Evolutionary conservation across 2,329 filamentous ascomycete genomes (phyloP).

Genomic region (Hymenoscyphus salicellus): DNA sequence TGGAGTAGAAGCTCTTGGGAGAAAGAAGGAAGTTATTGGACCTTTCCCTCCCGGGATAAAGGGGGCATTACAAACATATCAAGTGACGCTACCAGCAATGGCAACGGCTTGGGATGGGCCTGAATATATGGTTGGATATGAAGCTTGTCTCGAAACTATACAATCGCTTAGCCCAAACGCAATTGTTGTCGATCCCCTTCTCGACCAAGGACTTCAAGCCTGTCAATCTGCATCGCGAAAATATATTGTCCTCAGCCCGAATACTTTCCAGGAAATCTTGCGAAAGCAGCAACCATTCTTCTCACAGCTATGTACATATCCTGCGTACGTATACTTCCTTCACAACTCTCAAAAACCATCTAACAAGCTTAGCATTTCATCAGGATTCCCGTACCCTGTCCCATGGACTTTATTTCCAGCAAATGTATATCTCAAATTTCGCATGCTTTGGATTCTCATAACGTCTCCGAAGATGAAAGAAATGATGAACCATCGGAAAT

Average conservation of each 20-base stretch:
- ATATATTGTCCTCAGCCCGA: conserved; percentile 44
- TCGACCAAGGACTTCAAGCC: conserved; percentile 44
- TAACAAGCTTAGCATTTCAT: conserved; percentile 39
- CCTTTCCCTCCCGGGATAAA: conserved; percentile 35
- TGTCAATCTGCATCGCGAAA: conserved; percentile 38
- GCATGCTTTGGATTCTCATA: conserved; percentile 25
- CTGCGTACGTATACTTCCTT: conserved; percentile 36
- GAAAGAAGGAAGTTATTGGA: conserved; percentile 23
- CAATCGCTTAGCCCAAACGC: conserved; percentile 40
- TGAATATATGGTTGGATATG: conserved; percentile 43
- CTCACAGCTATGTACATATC: conserved; percentile 39
- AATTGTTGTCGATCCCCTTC: conserved; percentile 44
- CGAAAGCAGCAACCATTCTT: conserved; percentile 39
- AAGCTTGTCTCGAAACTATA: conserved; percentile 41
- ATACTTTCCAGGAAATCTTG: conserved; percentile 44
- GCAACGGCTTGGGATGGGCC: conserved; percentile 37
- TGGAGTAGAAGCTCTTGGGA: conserved; percentile 35
- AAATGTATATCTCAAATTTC: conserved; percentile 42
- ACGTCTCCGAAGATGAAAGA: conserved; percentile 23
- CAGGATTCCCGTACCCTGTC: conserved; percentile 46
- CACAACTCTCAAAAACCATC: conserved; percentile 25
- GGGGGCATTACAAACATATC: conserved; percentile 36
- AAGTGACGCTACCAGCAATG: conserved; percentile 29
- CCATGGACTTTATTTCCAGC: conserved; percentile 43
- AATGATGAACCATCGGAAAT: conserved; percentile 30